Conservation (phyloP, 768 basidiomycete species). For the Cystobasidium tubakii region DNA sequence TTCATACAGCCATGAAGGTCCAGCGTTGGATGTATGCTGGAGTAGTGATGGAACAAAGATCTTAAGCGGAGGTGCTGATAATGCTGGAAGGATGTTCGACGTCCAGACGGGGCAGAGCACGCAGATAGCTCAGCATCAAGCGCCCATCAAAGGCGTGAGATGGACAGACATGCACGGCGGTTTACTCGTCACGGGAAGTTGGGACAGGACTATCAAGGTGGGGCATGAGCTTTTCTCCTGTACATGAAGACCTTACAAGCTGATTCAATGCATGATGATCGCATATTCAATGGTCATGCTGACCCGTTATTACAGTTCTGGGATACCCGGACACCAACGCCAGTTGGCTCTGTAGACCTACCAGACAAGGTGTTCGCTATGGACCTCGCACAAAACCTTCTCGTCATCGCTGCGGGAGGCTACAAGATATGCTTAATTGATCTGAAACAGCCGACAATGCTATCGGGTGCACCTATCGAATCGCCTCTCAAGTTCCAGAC, state of each 20-base stretch:
- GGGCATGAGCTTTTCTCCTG: not conserved
- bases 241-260: not conserved
- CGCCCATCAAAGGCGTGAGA: conserved; percentile 38
- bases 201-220: conserved; percentile 97
- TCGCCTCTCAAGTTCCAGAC: conserved; percentile 47
- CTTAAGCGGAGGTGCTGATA: conserved; percentile 89
- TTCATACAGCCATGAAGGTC: conserved; percentile 82
- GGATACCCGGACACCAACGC: conserved; percentile 18
- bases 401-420: conserved; percentile 85
- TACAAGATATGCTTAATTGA: conserved; percentile 85
- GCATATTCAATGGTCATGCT: too few species aligned
- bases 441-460: conserved; percentile 62
- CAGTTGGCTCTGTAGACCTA: conserved; percentile 18
- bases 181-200: conserved; percentile 82
- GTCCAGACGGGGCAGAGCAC: conserved; percentile 66
- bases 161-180: conserved; percentile 42
- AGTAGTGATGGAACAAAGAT: conserved; percentile 70
- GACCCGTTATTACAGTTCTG: conserved; percentile 27
- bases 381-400: conserved; percentile 41
- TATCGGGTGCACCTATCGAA: not conserved
- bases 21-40: conserved; percentile 83
- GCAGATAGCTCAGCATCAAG: conserved; percentile 45
- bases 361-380: conserved; percentile 37
- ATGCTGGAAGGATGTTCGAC: conserved; percentile 87
- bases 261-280: not conserved